phyloP scores from a whole-genome alignment of 352 stramenopile species.

The Phytophthora podocarpi region DNA sequence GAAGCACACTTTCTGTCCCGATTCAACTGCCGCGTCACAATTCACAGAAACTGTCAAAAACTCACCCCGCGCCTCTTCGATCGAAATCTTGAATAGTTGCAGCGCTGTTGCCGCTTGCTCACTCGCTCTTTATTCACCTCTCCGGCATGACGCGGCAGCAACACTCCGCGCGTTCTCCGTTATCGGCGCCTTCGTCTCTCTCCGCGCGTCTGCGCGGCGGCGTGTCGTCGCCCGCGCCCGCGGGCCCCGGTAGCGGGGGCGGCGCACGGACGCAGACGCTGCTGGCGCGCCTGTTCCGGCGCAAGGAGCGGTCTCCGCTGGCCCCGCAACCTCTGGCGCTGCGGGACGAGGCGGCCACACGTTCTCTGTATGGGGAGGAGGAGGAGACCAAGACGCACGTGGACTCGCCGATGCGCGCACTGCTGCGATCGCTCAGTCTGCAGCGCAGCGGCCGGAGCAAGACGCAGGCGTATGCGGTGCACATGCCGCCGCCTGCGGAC shows the following conservation, averaged over 20 bases:
- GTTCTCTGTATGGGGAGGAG: conserved; percentile 31
- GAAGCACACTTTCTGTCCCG: neutral
- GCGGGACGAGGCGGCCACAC: neutral
- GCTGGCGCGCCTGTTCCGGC: conserved; percentile 40
- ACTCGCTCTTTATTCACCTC: conserved; percentile 9
- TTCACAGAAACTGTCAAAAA: conserved; percentile 8
- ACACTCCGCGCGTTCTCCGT: conserved; percentile 15
- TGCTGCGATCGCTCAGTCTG: conserved; percentile 43
- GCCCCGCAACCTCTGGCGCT: neutral
- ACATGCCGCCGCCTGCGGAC: neutral
- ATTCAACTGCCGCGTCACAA: neutral
- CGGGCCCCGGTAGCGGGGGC: neutral
- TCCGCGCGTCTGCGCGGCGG: conserved; percentile 3
- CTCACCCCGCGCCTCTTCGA: conserved; percentile 21
- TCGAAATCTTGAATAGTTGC: conserved; percentile 46
- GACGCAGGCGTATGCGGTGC: too few relatives aligned
- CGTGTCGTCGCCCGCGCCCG: neutral
- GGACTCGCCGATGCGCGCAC: conserved; percentile 37
- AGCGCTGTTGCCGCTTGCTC: neutral
- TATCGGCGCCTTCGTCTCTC: conserved; percentile 19
- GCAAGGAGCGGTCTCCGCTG: conserved; percentile 28
- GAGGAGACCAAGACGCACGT: conserved; percentile 39
- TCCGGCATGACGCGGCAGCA: conserved; percentile 34
- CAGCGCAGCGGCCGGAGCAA: conserved; percentile 24
- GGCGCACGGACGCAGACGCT: conserved; percentile 30